These are phyloP conservation scores for Rhodomyrtus tomentosa DNA, from an alignment of 345 rosid genomes.

Conservation along the genomic window DNA sequence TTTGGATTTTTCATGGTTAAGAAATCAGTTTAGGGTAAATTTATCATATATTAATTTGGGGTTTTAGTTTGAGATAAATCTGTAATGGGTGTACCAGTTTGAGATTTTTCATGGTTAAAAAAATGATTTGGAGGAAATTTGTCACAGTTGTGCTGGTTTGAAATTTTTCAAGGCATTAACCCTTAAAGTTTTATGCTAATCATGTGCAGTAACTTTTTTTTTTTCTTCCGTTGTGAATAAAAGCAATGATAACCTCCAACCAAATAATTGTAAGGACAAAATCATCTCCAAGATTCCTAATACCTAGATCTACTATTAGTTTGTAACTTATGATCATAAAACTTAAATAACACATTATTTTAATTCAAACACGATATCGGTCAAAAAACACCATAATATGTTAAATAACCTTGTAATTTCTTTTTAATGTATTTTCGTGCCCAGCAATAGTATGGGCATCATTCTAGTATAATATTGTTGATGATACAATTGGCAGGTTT, in stretches of 20 bases:
- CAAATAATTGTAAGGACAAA: background rate
- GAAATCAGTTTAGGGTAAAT: no score
- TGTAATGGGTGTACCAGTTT: no score
- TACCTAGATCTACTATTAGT: background rate
- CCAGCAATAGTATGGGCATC: background rate
- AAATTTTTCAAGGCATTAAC: no score
- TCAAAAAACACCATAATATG: no score
- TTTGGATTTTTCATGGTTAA: no score
- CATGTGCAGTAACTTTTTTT: background rate
- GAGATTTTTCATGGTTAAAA: no score
- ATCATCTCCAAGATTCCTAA: background rate
- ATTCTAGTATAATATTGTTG: background rate
- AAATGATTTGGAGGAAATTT: no score
- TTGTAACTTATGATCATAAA: background rate
- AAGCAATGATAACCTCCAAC: background rate
- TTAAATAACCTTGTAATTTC: background rate
- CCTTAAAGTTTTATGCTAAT: background rate
- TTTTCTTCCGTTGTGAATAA: background rate
- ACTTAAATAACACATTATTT: no score
- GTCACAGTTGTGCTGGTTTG: no score
- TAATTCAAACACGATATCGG: no score
- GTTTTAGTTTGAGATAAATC: no score
- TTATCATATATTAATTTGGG: no score
- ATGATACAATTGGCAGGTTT: background rate
- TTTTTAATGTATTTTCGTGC: background rate